Percentiles rank a stretch among this genome's conserved stretches.
phyloP scores from a whole-genome alignment of 352 stramenopile species.

The Phytophthora litchii region DNA sequence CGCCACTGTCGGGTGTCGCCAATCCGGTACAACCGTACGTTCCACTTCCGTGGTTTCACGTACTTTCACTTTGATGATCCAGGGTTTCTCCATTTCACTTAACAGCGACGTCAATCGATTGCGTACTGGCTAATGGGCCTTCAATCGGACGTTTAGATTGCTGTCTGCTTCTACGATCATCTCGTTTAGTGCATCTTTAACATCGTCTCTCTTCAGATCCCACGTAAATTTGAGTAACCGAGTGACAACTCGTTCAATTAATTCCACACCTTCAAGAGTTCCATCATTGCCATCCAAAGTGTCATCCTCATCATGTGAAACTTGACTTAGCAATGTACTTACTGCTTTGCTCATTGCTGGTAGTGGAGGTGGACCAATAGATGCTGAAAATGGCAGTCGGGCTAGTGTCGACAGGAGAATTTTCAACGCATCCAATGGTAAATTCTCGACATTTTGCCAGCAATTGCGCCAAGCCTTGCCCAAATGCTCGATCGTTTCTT shows the following conservation, averaged over 20 bases:
- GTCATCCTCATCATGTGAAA: conserved; percentile 7
- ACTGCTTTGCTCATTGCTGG: conserved; percentile 39
- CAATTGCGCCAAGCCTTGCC: conserved; percentile 52
- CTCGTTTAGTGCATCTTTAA: conserved; percentile 54
- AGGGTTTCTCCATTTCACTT: conserved; percentile 73
- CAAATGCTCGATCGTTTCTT: conserved; percentile 35
- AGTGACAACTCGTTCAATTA: conserved; percentile 43
- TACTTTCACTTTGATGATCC: conserved; percentile 58
- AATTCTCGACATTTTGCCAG: conserved; percentile 43
- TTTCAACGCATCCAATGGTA: conserved; percentile 45
- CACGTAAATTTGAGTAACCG: conserved; percentile 80
- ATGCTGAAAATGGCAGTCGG: conserved; percentile 50
- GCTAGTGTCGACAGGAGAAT: conserved; percentile 54
- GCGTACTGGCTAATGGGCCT: conserved; percentile 58
- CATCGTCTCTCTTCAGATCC: conserved; percentile 56
- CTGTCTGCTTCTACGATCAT: conserved; percentile 64
- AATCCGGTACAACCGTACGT: conserved; percentile 34
- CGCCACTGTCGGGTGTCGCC: conserved; percentile 67
- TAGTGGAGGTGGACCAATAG: conserved; percentile 39
- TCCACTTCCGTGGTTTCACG: conserved; percentile 8
- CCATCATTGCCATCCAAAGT: conserved; percentile 44
- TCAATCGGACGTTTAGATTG: conserved; percentile 45
- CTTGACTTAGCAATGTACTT: conserved; percentile 29
- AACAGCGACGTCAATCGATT: conserved; percentile 51
- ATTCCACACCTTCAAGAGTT: conserved; percentile 46